Evolutionary conservation across 2,329 filamentous ascomycete genomes (phyloP).

Genomic region (Diaporthe batatas): DNA sequence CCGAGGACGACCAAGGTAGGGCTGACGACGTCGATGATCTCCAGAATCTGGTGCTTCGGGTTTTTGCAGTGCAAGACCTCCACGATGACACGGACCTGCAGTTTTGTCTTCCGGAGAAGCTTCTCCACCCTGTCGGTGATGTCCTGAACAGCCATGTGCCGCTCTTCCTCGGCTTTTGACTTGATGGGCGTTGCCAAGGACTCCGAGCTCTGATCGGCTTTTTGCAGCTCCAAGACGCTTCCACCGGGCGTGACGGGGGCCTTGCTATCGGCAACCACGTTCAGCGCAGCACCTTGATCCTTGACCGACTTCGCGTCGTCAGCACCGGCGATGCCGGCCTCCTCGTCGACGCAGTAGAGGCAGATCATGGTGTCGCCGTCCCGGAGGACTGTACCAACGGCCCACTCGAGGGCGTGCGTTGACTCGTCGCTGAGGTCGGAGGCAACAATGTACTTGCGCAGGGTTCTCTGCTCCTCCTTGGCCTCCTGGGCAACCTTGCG

Average conservation of each 20-base stretch:
- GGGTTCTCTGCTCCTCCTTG: slow-evolving; percentile 80
- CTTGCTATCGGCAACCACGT: slow-evolving; percentile 67
- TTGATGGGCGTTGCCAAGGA: slow-evolving; percentile 23
- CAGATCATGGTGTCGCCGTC: slow-evolving; percentile 95
- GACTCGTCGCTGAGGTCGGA: slow-evolving; percentile 96
- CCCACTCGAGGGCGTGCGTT: slow-evolving; percentile 96
- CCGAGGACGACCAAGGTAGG: slow-evolving; percentile 95
- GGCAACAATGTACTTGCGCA: slow-evolving; percentile 94
- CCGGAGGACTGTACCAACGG: slow-evolving; percentile 91
- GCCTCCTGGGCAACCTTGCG: slow-evolving; percentile 80
- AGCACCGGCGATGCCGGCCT: slow-evolving; percentile 71
- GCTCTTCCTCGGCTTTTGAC: slow-evolving; percentile 78
- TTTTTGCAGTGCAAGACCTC: slow-evolving; percentile 99
- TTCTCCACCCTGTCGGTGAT: slow-evolving; percentile 89
- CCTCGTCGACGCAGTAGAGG: slow-evolving; percentile 94
- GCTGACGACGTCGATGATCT: slow-evolving; percentile 93
- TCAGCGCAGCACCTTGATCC: slow-evolving; percentile 80
- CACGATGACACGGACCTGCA: slow-evolving; percentile 93
- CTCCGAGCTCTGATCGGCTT: slow-evolving; percentile 24
- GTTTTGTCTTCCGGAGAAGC: slow-evolving; percentile 87
- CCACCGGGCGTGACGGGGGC: slow-evolving; percentile 48
- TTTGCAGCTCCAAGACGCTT: slow-evolving; percentile 49
- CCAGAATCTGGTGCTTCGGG: slow-evolving; percentile 94
- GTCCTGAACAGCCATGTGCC: slow-evolving; percentile 82
- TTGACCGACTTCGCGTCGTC: slow-evolving; percentile 82